A percentile compares a stretch with the other conserved stretches of the same genome.
Evolutionary conservation across 2,329 filamentous ascomycete genomes (phyloP).

Genomic region (Chaetomium strumarium): DNA sequence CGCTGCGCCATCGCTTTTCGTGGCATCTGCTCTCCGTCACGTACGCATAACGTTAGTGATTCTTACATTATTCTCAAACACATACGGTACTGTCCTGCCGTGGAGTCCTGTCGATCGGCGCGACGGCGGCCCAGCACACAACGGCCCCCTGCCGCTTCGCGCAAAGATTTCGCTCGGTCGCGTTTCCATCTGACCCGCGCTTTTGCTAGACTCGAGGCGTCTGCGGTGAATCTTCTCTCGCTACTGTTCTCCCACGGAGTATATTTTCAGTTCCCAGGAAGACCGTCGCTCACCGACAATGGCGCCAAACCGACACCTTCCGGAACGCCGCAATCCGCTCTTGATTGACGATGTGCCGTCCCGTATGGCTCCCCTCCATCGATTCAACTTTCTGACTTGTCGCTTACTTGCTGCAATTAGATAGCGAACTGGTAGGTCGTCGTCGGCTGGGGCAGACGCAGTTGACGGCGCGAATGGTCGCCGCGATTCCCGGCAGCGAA

Average conservation of each 20-base stretch:
- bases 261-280: neutral
- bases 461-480: conserved; percentile 73
- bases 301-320: conserved; percentile 41
- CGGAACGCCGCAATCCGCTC: conserved; percentile 58
- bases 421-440: conserved; percentile 69
- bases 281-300: conserved; percentile 10
- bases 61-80: neutral
- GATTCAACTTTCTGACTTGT: neutral
- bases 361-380: conserved; percentile 41
- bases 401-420: conserved; percentile 39
- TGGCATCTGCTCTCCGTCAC: neutral
- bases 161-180: conserved; percentile 21
- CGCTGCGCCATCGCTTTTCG: neutral
- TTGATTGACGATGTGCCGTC: conserved; percentile 58
- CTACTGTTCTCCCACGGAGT: neutral
- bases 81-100: neutral
- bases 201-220: neutral
- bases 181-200: conserved; percentile 5
- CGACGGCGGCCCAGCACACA: conserved; percentile 4
- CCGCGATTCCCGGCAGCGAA: conserved; percentile 63
- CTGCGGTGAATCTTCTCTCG: conserved; percentile 1
- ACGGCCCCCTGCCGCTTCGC: conserved; percentile 16
- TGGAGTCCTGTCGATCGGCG: neutral
- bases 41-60: neutral
- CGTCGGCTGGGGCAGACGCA: conserved; percentile 91